Percentiles rank a stretch among this genome's conserved stretches.
phyloP scores from a whole-genome alignment of 495 filamentous ascomycete genomes.

The Tuber umbilicatum region DNA sequence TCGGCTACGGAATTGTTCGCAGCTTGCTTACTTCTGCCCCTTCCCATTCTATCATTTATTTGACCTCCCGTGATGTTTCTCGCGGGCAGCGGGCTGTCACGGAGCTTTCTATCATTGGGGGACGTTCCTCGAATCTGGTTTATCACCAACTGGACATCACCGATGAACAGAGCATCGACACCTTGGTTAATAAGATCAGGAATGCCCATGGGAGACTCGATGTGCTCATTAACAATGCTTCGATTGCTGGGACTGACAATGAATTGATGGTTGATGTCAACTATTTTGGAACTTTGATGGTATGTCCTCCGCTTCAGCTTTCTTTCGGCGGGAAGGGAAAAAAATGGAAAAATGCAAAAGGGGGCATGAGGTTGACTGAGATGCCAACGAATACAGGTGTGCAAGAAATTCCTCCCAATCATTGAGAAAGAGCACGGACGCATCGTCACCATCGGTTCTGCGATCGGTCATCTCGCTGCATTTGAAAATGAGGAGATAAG shows the following conservation, averaged over 20 bases:
- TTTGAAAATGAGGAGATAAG: slow-evolving; percentile 13
- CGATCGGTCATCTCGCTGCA: neutral
- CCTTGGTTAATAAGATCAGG: slow-evolving; percentile 37
- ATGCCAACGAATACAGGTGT: slow-evolving; percentile 8
- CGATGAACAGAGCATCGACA: slow-evolving; percentile 8
- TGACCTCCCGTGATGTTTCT: slow-evolving; percentile 13
- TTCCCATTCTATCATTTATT: slow-evolving; percentile 8
- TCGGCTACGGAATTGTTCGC: slow-evolving; percentile 13
- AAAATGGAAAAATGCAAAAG: neutral
- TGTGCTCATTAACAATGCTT: slow-evolving; percentile 23
- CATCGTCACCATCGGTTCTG: slow-evolving; percentile 13
- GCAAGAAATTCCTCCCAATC: slow-evolving; percentile 17
- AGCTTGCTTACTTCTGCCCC: slow-evolving; percentile 9
- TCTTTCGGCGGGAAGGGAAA: neutral
- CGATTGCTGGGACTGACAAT: slow-evolving; percentile 1
- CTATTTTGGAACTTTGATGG: slow-evolving; percentile 23
- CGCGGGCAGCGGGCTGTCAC: slow-evolving; percentile 4
- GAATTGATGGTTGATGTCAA: slow-evolving; percentile 18
- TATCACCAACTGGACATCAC: slow-evolving; percentile 16
- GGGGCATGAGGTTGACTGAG: neutral
- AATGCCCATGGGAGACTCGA: slow-evolving; percentile 23
- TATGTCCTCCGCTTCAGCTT: neutral
- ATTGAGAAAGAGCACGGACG: slow-evolving; percentile 6
- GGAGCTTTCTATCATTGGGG: neutral
- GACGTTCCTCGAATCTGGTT: neutral